A percentile compares a stretch with the other conserved stretches of the same genome.
Conservation (phyloP, 116 monocot genomes). For the Phalaenopsis hybrid region DNA sequence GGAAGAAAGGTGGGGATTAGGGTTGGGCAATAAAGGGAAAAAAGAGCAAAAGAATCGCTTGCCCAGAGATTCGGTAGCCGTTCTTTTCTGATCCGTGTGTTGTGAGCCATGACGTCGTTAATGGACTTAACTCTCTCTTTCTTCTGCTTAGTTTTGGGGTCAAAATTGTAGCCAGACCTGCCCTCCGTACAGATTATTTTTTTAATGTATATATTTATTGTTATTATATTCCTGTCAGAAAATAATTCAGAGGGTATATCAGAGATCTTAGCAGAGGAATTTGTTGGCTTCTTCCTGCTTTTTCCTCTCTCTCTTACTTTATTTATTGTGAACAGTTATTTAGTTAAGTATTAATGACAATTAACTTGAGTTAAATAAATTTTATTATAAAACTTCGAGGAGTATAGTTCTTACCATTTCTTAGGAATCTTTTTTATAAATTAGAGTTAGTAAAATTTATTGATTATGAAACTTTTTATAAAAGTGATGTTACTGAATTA, state of each 20-base stretch:
- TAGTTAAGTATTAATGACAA: neutral
- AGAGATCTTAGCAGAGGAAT: conserved; percentile 8
- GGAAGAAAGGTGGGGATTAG: neutral
- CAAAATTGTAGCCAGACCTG: neutral
- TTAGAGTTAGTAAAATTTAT: no score
- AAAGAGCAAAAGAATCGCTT: neutral
- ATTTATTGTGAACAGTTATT: neutral
- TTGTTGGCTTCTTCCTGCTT: neutral
- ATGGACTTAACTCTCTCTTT: neutral
- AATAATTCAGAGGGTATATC: conserved; percentile 3
- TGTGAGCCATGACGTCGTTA: neutral
- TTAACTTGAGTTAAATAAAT: no score
- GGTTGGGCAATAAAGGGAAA: neutral
- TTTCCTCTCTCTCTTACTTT: neutral
- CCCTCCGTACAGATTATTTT: neutral
- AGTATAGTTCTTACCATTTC: no score
- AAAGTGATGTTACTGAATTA: no score
- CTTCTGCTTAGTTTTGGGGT: neutral
- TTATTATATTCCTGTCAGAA: neutral
- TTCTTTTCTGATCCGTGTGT: neutral
- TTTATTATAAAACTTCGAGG: neutral
- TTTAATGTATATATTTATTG: neutral
- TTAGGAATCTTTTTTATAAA: no score
- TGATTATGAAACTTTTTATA: no score
- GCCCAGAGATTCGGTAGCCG: conserved; percentile 6